Base-by-base conservation (phyloP, 2,329 filamentous ascomycete species). In the Emericellopsis cladophorae region DNA sequence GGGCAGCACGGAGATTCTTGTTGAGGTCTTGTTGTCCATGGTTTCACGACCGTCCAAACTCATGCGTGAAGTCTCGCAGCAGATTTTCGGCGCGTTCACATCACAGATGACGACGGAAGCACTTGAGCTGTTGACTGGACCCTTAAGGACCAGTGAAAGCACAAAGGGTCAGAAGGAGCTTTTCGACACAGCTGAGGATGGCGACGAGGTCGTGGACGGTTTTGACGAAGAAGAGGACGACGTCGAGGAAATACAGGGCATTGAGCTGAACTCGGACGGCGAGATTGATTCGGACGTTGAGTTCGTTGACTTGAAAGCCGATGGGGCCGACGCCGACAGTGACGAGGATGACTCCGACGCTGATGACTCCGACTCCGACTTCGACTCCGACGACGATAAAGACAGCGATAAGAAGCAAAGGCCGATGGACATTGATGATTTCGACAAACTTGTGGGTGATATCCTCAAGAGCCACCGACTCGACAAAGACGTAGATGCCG, bases 21-120 rank as follows among this genome's bases (percentile, higher is more conserved):
- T 95, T 3, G 92, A 96, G 53, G 84, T 96, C 40, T 62, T 98
- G 7, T 68, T 96, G n/a, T 85, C 86, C 40, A 87, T 96, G 63
- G 76, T 93, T 3, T 85, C 88, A 0, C 86, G 87, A 46, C 84
- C 82, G 4, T 95, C 89, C 2, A 77, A 81, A 9, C 67, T 96
- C 40, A 84, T 94, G 66, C 78, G 87, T 24, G 86, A 89, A 51
- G 81, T 93, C 40, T 86, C 87, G 6, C 81, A 90, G 54, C 84
- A 92, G 52, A 88, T 94, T 0, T 96, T 96, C 55, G 75, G 81
- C 21, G 79, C 81, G 1, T 95, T 95, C 56, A 82, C 85, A 4
- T 64, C 75, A 12, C 76, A 85, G 41, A 74, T 96, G 44, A 87
- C 82, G 1, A 67, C 71, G 5, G 76, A 82, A 42, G 85, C 85